A percentile compares a stretch with the other conserved stretches of the same genome.
phyloP scores from a whole-genome alignment of 257 asterid species.

The Solanum raphanifolium region DNA sequence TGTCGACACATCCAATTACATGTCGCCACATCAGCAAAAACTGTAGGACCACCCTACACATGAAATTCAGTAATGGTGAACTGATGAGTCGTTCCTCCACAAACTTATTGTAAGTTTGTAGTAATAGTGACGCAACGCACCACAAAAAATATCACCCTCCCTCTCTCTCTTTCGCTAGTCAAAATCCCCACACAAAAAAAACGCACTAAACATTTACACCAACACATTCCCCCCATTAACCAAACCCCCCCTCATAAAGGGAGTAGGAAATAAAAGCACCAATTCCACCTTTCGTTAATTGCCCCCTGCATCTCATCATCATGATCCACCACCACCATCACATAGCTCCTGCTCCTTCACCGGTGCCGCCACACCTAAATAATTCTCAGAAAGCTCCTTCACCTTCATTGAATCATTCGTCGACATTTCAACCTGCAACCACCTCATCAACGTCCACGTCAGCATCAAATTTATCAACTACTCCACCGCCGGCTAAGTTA shows the following conservation, averaged over 20 bases:
- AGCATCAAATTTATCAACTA: conserved; percentile 4
- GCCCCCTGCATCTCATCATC: conserved; percentile 9
- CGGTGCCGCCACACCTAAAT: conserved; percentile 1
- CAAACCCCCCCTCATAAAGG: neutral
- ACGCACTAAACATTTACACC: neutral
- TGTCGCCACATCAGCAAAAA: neutral
- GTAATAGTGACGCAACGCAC: neutral
- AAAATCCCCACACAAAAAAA: neutral
- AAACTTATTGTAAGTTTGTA: neutral
- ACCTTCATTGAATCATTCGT: neutral
- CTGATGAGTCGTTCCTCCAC: conserved; percentile 22
- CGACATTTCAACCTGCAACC: neutral
- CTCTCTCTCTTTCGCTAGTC: conserved; percentile 12
- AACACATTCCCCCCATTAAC: neutral
- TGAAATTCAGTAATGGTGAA: conserved; percentile 32
- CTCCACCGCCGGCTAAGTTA: conserved; percentile 43
- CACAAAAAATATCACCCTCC: neutral
- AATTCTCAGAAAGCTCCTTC: neutral
- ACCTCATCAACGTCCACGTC: conserved; percentile 1
- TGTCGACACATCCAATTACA: neutral
- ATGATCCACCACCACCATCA: conserved; percentile 30
- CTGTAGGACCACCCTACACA: conserved; percentile 13
- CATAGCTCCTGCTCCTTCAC: conserved; percentile 21
- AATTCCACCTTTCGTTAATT: conserved; percentile 11
- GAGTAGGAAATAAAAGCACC: conserved; percentile 11